phyloP scores from a whole-genome alignment of 2,329 filamentous ascomycete genomes.

The Epichloe coenophiala region DNA sequence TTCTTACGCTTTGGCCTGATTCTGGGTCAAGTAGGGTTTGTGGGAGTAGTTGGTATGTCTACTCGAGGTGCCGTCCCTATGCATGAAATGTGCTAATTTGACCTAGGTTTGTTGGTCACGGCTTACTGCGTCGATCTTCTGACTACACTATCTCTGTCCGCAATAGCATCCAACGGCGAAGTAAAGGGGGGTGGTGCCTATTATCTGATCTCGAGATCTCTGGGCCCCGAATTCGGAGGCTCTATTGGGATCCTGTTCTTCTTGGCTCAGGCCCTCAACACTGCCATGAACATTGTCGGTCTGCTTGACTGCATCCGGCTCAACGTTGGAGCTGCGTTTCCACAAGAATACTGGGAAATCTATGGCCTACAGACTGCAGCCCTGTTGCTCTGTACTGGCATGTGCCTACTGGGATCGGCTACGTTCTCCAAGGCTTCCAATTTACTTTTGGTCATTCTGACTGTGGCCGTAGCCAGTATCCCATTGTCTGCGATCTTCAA shows the following conservation, averaged over 20 bases:
- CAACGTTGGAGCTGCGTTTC: constrained; percentile 55
- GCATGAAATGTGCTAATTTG: constrained; percentile 1
- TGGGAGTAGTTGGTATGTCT: constrained; percentile 62
- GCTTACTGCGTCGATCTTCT: constrained; percentile 76
- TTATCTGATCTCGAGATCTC: constrained; percentile 72
- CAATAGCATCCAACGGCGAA: constrained; percentile 80
- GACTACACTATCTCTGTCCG: constrained; percentile 74
- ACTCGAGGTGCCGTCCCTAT: background rate
- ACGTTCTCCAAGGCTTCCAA: constrained; percentile 74
- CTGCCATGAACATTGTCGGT: constrained; percentile 76
- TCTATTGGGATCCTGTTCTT: constrained; percentile 84
- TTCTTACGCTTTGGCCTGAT: constrained; percentile 82
- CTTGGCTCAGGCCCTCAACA: constrained; percentile 78
- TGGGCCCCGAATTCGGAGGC: constrained; percentile 80
- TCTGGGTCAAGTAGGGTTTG: constrained; percentile 62
- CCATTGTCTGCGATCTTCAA: constrained; percentile 61
- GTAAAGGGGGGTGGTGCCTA: constrained; percentile 85
- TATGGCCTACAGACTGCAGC: constrained; percentile 65
- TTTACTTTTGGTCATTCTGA: constrained; percentile 55
- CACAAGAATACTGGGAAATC: constrained; percentile 60
- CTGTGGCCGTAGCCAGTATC: constrained; percentile 66
- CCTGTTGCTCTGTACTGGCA: constrained; percentile 54
- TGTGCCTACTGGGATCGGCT: constrained; percentile 68
- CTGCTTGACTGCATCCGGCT: constrained; percentile 70
- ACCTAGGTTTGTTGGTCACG: constrained; percentile 51